Base-by-base conservation (phyloP, 805 yeast genomes). In the Grigorovia jiainica region DNA sequence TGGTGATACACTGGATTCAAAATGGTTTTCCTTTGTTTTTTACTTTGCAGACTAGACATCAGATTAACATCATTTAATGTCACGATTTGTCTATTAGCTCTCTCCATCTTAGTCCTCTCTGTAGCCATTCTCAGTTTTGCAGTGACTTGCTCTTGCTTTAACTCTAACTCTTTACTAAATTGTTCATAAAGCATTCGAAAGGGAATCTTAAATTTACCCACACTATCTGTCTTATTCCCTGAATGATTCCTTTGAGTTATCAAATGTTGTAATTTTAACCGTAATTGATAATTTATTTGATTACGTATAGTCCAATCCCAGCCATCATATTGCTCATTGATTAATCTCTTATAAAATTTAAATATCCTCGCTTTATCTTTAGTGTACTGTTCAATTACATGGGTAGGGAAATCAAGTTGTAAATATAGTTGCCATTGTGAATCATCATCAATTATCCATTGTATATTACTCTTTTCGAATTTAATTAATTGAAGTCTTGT, bases 391-490 rank as follows among this genome's bases (percentile, higher is more conserved):
- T 60, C 62, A 24, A 52, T 59, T 4, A 58, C 52, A 48, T 61
- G 55, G n/a, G 55, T 55, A 1, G 69, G 66, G 44, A 60, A 67
- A 18, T 67, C 65, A 31, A 46, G 52, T 37, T 49, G 52, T 7
- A 67, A 36, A 18, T 62, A 43, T 2, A 47, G 42, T 3, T 42
- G 42, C 72, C 72, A 67, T 2, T 63, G 43, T 9, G 58, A 59
- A 37, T 64, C 68, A 47, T 66, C 71, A 31, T 67, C 70, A 35
- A 67, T 54, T 1, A 66, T 48, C 20, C 62, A 50, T 17, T 49
- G 43, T 0, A 62, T 61, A 43, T 65, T 65, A 3, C 39, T 43
- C 18, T 41, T 38, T 43, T 67, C 72, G 8, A 66, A 39, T 18
- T 51, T 55, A 21, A 48, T 41, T 10, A 67, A 39, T 36, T 66